Evolutionary conservation across 768 basidiomycete genomes (phyloP), one percentile per base, ranked within the genome.

Genomic region (Ramaria rubella): DNA sequence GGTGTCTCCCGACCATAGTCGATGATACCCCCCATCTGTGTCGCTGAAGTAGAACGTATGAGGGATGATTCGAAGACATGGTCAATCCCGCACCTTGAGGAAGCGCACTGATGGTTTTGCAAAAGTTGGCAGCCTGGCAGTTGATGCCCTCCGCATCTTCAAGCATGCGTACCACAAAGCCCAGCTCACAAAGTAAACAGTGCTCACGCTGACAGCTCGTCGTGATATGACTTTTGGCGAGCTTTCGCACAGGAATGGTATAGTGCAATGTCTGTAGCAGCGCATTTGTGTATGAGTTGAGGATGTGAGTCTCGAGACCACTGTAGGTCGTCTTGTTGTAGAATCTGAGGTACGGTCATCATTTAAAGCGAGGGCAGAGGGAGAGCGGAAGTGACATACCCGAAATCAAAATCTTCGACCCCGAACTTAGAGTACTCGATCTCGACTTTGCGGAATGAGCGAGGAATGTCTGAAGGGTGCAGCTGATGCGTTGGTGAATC

Each of bases 341-440:
- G 68, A 91, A 98, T 2, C 93, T 94, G 59, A 14, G 31, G 23
- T 9, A 21, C n/a, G 7, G 14, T 46, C 14, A 43, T 27, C 45
- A 8, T 17, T 31, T 17, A 40, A 31, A 19, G 27, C 50, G 44
- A 24, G 27, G 1, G 19, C n/a, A n/a, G 1, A 27, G 46, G 42
- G 38, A 38, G 24, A 44, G 23, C 27, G 8, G 38, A 31, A 17
- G 14, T 0, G 12, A 68, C 79, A 55, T 67, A 92, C 94, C 81
- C 95, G 65, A 99, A 99, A 70, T 99, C 96, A 65, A 99, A 99
- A 70, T 99, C 95, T 67, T 97, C 95, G 17, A 98, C 91, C 4
- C 95, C 95, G 64, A 99, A 99, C 65, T 94, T 95, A 36, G 91
- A 94, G 68, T 99, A 99, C 69, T 94, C 92, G 64, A 99, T 99